Conservation (phyloP, 2,329 filamentous ascomycete genomes). For the Fusarium foetens region DNA sequence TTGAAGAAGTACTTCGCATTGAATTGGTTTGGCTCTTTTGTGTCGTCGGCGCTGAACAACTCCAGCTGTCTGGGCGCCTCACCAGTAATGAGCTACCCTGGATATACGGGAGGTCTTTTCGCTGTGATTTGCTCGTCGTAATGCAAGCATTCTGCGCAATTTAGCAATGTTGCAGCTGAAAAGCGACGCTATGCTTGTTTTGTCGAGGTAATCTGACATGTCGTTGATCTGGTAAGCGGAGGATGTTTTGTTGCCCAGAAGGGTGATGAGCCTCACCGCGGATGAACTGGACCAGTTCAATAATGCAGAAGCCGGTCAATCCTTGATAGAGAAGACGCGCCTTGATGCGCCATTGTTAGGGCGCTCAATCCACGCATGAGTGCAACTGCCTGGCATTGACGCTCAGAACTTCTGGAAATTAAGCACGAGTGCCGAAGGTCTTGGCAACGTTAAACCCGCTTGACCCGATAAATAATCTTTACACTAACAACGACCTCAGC, state of each 20-base stretch:
- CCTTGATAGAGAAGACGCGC: fast-evolving
- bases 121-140: neutral
- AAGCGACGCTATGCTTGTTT: neutral
- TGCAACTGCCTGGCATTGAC: neutral
- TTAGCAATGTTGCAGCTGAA: neutral
- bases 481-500: neutral
- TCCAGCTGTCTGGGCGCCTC: fast-evolving
- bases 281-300: neutral
- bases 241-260: too few relatives aligned
- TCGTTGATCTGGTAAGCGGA: neutral
- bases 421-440: neutral
- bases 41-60: neutral
- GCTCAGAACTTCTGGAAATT: neutral
- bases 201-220: neutral
- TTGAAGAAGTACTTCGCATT: neutral
- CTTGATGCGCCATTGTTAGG: neutral
- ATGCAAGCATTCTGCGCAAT: neutral
- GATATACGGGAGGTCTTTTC: too few relatives aligned
- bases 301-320: neutral
- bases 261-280: neutral
- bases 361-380: neutral
- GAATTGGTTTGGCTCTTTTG: neutral
- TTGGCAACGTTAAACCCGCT: neutral
- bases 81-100: fast-evolving
- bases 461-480: neutral